Evolutionary conservation across 306 rosid species (phyloP), one percentile per base, ranked within the genome.

Genomic region (Casuarina equisetifolia): DNA sequence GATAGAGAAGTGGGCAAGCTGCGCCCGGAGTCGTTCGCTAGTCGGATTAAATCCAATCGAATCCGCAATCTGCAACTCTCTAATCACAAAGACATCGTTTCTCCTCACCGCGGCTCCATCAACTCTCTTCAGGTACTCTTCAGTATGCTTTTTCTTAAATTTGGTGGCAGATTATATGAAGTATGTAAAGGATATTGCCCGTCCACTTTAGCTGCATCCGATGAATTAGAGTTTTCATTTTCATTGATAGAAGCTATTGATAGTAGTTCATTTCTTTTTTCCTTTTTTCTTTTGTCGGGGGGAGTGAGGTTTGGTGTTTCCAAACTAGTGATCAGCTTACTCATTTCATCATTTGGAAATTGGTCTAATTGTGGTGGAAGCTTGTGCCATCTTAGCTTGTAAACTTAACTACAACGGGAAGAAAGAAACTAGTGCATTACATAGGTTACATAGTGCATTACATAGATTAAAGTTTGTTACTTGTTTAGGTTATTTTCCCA

Each of bases 1-100:
- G 94, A 90, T 88, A 90, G 97, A 77, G 98, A 94, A 92, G 76
- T 74, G 74, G 98, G 98, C 38, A 83, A 80, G 84, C 70, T 86
- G 72, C 89, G 90, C 74, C 83, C 95, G 51, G 44, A 75, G 79
- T 45, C 63, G 35, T 90, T 94, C 89, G 80, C 89, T 1, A 91
- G 90, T 83, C 87, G 92, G 77, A 39, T 94, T 75, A 88, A 89
- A 85, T 86, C 92, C n/a, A 80, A 83, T 72, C 91, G 95, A 70
- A 61, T 85, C 83, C 73, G 85, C 11, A 73, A 81, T 36, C 90
- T 94, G 45, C 82, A 89, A 55, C 82, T 94, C 13, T 90, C 94
- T 55, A 89, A 94, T 81, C 84, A 81, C 85, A 92, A 90, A 77
- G 98, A 92, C 58, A 25, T 92, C 55, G 79, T 90, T 38, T 88